Conservation (phyloP, 202 grass and related monocot species). For the Zoysia matrella region DNA sequence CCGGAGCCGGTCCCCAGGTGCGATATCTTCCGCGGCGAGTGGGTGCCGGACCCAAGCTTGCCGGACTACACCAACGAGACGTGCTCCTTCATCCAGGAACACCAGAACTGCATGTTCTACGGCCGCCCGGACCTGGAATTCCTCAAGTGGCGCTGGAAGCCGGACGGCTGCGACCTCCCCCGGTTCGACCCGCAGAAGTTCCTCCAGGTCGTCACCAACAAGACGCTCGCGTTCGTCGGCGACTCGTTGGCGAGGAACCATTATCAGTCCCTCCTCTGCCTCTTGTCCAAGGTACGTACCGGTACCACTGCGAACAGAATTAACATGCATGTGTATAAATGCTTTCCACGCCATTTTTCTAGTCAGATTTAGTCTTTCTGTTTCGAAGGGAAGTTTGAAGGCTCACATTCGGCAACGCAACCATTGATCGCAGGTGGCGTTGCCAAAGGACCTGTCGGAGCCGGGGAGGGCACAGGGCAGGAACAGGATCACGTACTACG, state of each 20-base stretch:
- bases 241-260: too few species aligned
- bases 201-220: too few species aligned
- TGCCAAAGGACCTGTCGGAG: constrained; percentile 49
- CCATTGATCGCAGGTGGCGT: constrained; percentile 46
- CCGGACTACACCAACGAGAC: constrained; percentile 62
- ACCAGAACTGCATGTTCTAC: too few species aligned
- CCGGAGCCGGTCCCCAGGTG: constrained; percentile 37
- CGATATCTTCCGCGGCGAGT: constrained; percentile 66
- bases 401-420: neutral
- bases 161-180: too few species aligned
- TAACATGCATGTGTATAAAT: neutral
- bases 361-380: neutral
- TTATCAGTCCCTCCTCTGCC: too few species aligned
- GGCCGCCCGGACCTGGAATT: too few species aligned
- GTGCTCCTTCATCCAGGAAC: too few species aligned
- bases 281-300: constrained; percentile 37
- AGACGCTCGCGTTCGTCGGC: too few species aligned
- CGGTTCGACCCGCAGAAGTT: too few species aligned
- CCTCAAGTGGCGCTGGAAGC: too few species aligned
- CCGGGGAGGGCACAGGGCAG: constrained; percentile 2
- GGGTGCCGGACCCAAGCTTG: constrained; percentile 49
- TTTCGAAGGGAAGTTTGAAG: neutral
- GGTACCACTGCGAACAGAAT: neutral
- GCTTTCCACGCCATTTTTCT: neutral
- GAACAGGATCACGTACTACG: constrained; percentile 28